Evolutionary conservation across 1,284 basidiomycete species (phyloP), one percentile per base, ranked within the genome.

Genomic region (Ganoderma resinaceum): DNA sequence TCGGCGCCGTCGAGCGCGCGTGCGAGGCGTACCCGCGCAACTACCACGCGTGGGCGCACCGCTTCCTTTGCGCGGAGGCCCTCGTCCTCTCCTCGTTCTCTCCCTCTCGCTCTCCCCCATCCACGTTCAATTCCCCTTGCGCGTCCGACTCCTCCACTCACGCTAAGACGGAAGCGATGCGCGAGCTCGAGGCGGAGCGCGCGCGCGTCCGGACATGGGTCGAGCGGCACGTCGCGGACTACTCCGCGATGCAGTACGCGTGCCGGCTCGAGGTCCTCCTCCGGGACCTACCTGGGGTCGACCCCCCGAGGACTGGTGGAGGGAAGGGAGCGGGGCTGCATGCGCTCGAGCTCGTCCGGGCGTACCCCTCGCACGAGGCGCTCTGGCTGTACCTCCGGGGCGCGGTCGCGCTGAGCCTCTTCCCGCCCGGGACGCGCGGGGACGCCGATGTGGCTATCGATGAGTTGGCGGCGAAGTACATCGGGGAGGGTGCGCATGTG

Each of bases 11-110:
- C 23, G 77, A 81, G 43, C 77, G 77, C 53, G 86, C 89, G 52
- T 88, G 87, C 77, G 86, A 88, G 72, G 74, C 81, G 7, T 90
- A 91, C 74, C 86, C 88, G 11, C 84, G 90, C 35, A 92, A 91
- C 73, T 92, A 91, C 74, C 86, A 89, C 74, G 89, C 88, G 12
- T 91, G 90, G 90, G 76, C 80, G 4, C 87, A 91, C 73, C 86
- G 88, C 73, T 80, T 81, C 62, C 82, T 83, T 52, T 81, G 88
- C 66, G 75, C 86, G 61, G 80, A 76, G 38, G 68, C 72, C 7
- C 68, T 79, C 14, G 31, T 69, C 26, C 67, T 62, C 61, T 66
- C 68, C 55, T 40, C 33, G 29, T 16, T 8, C 16, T 31, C 66
- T 26, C 14, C 37, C 26, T 46, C 69, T 35, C n/a, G 33, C 5